A percentile compares a stretch with the other conserved stretches of the same genome.
Evolutionary conservation across 23 red algal species (phyloP).

Genomic region (Gracilaria vermiculophylla): DNA sequence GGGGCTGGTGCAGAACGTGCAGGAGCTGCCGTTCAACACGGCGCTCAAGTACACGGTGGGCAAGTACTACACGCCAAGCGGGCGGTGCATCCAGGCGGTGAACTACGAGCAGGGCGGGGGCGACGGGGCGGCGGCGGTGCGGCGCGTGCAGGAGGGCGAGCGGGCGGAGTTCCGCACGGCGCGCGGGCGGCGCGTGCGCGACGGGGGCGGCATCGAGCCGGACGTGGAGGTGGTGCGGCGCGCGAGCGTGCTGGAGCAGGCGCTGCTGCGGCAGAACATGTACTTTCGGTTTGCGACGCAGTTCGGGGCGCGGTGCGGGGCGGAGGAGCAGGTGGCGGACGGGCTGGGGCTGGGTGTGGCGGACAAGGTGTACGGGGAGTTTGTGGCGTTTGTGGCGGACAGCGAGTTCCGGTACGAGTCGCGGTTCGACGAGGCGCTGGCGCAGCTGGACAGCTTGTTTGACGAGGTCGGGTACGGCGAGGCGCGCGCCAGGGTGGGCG

Average conservation of each 20-base stretch:
- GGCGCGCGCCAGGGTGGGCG: constrained; percentile 51
- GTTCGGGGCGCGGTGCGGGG: constrained; percentile 53
- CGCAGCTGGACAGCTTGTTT: constrained; percentile 60
- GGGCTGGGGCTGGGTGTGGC: constrained; percentile 65
- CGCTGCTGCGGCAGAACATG: constrained; percentile 70
- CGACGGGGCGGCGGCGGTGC: constrained; percentile 31
- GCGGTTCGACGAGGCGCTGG: constrained; percentile 82
- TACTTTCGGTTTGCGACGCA: constrained; percentile 91
- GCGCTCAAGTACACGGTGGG: constrained; percentile 95
- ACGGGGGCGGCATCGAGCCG: constrained; percentile 94
- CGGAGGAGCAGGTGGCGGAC: too few relatives aligned
- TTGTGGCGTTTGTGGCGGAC: constrained; percentile 67
- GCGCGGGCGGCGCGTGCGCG: constrained; percentile 78
- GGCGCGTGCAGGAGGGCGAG: constrained; percentile 42
- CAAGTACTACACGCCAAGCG: constrained; percentile 98
- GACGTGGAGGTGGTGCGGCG: constrained; percentile 65
- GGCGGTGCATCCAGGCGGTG: constrained; percentile 94
- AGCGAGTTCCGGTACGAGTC: constrained; percentile 67
- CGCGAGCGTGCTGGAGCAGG: constrained; percentile 75
- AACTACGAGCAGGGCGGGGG: constrained; percentile 69
- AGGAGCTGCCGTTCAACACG: constrained; percentile 87
- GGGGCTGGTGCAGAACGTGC: constrained; percentile 94
- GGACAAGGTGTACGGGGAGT: constrained; percentile 78
- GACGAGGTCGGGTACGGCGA: constrained; percentile 74
- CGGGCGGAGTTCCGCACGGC: constrained; percentile 75